phyloP scores from a whole-genome alignment of 164 flowering plant genomes.

The Echeveria elegans region DNA sequence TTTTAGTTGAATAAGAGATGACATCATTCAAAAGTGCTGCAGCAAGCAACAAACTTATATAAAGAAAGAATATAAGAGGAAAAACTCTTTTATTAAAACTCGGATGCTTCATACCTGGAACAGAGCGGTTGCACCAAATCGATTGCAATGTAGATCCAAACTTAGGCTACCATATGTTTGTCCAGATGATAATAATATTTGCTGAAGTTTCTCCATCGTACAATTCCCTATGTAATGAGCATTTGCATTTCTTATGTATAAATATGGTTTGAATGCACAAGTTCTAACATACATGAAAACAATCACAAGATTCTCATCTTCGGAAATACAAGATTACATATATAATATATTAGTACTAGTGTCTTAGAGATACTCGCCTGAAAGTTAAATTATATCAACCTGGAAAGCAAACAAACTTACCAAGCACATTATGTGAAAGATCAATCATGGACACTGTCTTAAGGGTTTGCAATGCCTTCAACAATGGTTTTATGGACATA shows the following conservation, averaged over 20 bases:
- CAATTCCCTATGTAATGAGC: conserved; percentile 51
- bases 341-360: not conserved
- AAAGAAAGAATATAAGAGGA: too few species aligned
- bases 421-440: conserved; percentile 84
- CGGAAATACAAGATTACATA: not conserved
- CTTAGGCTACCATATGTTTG: conserved; percentile 74
- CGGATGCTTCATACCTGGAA: conserved; percentile 49
- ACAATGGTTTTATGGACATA: conserved; percentile 60
- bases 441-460: conserved; percentile 60
- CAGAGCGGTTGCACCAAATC: conserved; percentile 83
- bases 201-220: conserved; percentile 72
- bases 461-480: conserved; percentile 57
- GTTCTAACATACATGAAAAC: not conserved
- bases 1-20: too few species aligned
- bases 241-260: not conserved
- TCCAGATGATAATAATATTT: conserved; percentile 49
- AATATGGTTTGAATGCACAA: not conserved
- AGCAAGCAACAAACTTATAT: too few species aligned
- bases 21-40: too few species aligned
- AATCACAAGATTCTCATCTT: not conserved
- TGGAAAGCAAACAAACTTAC: conserved; percentile 24
- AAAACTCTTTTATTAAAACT: too few species aligned
- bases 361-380: not conserved
- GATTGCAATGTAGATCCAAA: conserved; percentile 86
- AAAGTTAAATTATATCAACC: not conserved